Evolutionary conservation across 2,329 filamentous ascomycete species (phyloP), one percentile per base, ranked within the genome.

Genomic region (Hysterium pulicare): DNA sequence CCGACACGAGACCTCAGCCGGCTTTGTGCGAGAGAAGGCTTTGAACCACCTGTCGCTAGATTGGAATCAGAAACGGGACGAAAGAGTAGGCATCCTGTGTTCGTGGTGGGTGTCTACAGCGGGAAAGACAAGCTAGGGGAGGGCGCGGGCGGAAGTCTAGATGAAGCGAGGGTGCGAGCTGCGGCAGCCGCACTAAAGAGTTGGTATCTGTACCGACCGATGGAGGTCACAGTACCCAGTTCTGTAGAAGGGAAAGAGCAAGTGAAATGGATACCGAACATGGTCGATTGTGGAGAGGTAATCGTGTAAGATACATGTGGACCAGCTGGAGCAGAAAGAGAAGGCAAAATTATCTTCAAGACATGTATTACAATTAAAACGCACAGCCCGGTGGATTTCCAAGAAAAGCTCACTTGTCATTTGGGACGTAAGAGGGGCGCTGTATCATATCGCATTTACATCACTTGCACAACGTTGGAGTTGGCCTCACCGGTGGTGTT

Each of bases 181-280:
- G 82, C 87, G 28, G 90, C 94, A 59, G 84, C 86, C 49, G 84
- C 90, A 15, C 75, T 98, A 61, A 95, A 95, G 76, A 78, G 84
- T 5, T 98, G 93, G 93, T 98, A 98, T 69, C 75, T 98, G 40
- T 98, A 98, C 73, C 90, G 84, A 65, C 91, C 93, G 1, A 61
- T 78, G 24, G 64, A 74, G 19, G 67, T 72, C 5, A 70, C 71
- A 23, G 60, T 78, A 41, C 77, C 78, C 20, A 78, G 73, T 51
- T 74, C 75, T 48, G 72, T 62, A 49, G 66, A 62, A 28, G 59
- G 62, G 8, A 55, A 57, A 33, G 53, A 59, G 17, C 60, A 64
- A 36, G 54, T 57, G 21, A 58, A 58, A 20, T 82, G 77, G 73
- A 73, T 70, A 56, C 72, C 77, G n/a, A 73, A 77, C 45, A 69